A percentile compares a stretch with the other conserved stretches of the same genome.
Evolutionary conservation across 805 yeast species (phyloP).

Genomic region (Danielia oregonensis): DNA sequence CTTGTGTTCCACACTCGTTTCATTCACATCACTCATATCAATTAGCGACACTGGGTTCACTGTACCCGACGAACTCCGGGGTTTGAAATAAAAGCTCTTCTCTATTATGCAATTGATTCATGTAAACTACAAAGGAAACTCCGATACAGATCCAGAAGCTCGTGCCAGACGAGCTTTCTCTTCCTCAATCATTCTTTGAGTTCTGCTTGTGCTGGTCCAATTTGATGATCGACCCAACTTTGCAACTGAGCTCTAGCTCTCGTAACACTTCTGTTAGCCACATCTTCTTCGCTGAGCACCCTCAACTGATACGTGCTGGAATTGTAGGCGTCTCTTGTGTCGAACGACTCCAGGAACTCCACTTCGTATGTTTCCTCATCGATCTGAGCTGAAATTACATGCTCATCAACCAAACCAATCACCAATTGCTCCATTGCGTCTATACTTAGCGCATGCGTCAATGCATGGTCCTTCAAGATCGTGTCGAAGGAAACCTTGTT

Average conservation of each 20-base stretch:
- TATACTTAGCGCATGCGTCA: constrained; percentile 10
- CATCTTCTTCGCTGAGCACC: constrained; percentile 24
- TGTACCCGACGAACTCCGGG: no score
- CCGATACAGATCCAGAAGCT: no score
- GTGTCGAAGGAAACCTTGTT: constrained; percentile 12
- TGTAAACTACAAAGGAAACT: no score
- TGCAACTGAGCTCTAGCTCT: constrained; percentile 16
- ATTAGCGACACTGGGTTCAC: no score
- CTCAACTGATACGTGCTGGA: constrained; percentile 16
- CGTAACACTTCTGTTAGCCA: constrained; percentile 16
- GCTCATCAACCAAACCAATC: constrained; percentile 24
- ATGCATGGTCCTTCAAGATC: constrained; percentile 16
- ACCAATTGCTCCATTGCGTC: constrained; percentile 18
- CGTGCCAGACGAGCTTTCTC: no score
- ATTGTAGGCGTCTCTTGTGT: constrained; percentile 32
- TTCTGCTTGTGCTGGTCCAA: constrained; percentile 2
- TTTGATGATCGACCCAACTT: constrained; percentile 20
- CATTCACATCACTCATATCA: no score
- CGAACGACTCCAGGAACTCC: constrained; percentile 15
- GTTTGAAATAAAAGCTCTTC: no score
- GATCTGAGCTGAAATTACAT: constrained; percentile 22
- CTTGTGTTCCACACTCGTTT: no score
- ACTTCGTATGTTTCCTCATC: constrained; percentile 22
- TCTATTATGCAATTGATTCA: no score
- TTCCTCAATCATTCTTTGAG: no score